Base-by-base conservation (phyloP, 2,329 filamentous ascomycete species). In the Macrophomina tecta region DNA sequence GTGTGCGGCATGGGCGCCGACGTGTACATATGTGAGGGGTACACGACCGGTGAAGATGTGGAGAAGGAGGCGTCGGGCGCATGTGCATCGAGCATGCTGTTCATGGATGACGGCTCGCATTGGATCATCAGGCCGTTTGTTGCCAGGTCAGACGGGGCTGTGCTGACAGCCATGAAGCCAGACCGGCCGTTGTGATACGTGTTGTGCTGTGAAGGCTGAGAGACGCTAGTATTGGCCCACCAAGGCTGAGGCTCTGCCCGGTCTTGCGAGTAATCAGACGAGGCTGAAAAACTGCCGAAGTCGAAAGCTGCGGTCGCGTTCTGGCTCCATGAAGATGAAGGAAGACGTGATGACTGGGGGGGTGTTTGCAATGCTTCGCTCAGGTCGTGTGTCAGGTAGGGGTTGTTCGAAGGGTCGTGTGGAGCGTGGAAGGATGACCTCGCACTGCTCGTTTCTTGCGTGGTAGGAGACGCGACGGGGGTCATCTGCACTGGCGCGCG, bases 321-420 rank as follows among this genome's bases (percentile, higher is more conserved):
- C 30, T 73, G 69, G 18, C 68, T 74, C 77, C 76, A 79, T 63
- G 74, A 70, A 32, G 70, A 69, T 68, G 73, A 74, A 16, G 74
- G 68, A 52, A 77, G 68, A 2, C 72, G 71, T 40, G 73, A 69
- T n/a, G 76, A 74, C 45, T 74, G 71, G 48, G 76, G 76, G 63
- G 76, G 77, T 60, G 76, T 78, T 60, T 76, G 74, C 69, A 76
- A 76, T 72, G 77, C 77, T 66, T 70, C 72, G 48, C 69, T 72
- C 12, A 66, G 64, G 11, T 68, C 49, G 34, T 69, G 67, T 16
- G 69, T 69, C 38, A 72, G 62, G 67, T 74, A 73, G 18, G 69
- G 69, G 55, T 75, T 72, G 66, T 67, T 71, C 30, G 71, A 71
- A 28, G 70, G 68, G 36, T 68, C 64, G 49, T 48, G 62, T 8